These are phyloP conservation scores for Plectosphaerella plurivora DNA, from an alignment of 2,329 filamentous ascomycete species.

Conservation along the genomic window DNA sequence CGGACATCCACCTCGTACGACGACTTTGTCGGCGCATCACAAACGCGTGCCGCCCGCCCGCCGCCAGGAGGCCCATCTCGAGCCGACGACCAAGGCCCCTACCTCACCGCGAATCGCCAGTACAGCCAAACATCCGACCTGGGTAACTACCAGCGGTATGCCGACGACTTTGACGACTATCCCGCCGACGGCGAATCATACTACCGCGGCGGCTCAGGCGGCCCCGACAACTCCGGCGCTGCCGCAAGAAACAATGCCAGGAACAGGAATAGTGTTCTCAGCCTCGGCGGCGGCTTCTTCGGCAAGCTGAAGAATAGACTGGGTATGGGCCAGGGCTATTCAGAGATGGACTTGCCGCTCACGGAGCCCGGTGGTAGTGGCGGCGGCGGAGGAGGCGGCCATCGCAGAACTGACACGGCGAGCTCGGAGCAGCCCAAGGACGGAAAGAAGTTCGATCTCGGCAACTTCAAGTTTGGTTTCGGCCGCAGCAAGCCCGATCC, in stretches of 20 bases:
- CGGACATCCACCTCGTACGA: constrained; percentile 92
- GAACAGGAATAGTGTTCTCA: constrained; percentile 84
- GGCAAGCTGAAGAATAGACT: constrained; percentile 86
- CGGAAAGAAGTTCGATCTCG: constrained; percentile 60
- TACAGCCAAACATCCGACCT: constrained; percentile 76
- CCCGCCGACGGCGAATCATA: constrained; percentile 73
- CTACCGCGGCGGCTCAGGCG: constrained; percentile 73
- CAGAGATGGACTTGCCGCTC: constrained; percentile 95
- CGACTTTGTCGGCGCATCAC: constrained; percentile 76
- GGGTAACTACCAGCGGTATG: constrained; percentile 87
- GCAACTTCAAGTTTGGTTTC: constrained; percentile 90
- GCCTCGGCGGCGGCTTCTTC: constrained; percentile 80
- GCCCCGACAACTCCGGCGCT: constrained; percentile 33
- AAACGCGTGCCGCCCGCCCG: constrained; percentile 41
- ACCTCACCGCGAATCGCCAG: constrained; percentile 38
- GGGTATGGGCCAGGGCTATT: constrained; percentile 84
- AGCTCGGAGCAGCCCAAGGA: constrained; percentile 31
- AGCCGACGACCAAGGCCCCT: constrained; percentile 30
- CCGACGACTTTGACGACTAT: constrained; percentile 79
- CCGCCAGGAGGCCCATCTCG: constrained; percentile 19
- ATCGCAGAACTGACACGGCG: constrained; percentile 37
- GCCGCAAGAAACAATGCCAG: constrained; percentile 48
- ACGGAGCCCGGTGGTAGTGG: constrained; percentile 60
- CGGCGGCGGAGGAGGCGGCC: constrained; percentile 28
- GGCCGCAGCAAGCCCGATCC: constrained; percentile 81